Base-by-base conservation (phyloP, 139 green algal species). In the Ettlia oleoabundans region DNA sequence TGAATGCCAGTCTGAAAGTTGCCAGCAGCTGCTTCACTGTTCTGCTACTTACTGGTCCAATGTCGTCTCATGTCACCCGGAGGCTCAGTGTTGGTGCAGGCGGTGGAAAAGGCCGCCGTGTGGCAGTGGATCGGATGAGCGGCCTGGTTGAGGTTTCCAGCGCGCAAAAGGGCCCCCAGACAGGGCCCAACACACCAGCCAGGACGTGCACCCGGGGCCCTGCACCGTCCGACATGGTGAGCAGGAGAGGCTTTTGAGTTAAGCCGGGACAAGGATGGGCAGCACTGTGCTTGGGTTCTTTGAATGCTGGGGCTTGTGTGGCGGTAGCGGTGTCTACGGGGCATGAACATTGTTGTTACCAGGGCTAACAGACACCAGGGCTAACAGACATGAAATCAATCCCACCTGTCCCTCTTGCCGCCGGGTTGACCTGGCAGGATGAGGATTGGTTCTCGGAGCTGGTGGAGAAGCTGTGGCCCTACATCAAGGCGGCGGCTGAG, bases 391-490 rank as follows among this genome's bases (percentile, higher is more conserved):
- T n/a, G n/a, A 24, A 10, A 58, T 58, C 47, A 58, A 58, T n/a
- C 55, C 55, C 18, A 28, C 21, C 28, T 22, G 5, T n/a, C 55
- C 55, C 55, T 5, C 55, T 65, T 32, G 5, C 38, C 13, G 41
- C 41, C 26, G 28, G 24, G 37, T 26, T 37, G 33, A 18, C 65
- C 40, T 28, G 18, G 43, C 78, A 83, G 78, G 78, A 83, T 10
- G 78, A 83, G 65, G 66, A 83, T 24, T 83, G 78, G 78, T 42
- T 83, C 0, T 66, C 38, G 0, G 35, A 83, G 51, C 43, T 83
- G 78, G 66, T 72, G n/a, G 76, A 82, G 42, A 40, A 41, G 41
- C 61, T 82, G 40, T 82, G 78, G 78, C 78, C 78, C 24, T 78
- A 76, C 66, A 42, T 76, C 35, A 77, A 55, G 65, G 65, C 47